Evolutionary conservation across 441 rosid species (phyloP), one percentile per base, ranked within the genome.

Genomic region (Croton setiger): DNA sequence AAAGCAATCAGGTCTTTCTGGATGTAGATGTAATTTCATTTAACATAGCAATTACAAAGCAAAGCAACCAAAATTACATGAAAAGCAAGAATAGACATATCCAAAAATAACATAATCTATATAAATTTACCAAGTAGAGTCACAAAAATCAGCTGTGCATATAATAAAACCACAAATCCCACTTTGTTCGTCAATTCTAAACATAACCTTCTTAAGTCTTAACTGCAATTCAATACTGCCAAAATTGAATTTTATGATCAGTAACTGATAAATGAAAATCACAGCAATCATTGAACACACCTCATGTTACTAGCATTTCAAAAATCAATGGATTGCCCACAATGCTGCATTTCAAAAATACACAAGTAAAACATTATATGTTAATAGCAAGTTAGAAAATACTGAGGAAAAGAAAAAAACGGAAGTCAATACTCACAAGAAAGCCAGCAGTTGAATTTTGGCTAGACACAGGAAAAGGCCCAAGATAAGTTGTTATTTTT

Each of bases 1-100:
- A 80, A 95, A 92, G 72, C 98, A 93, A 74, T 95, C 93, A 49
- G 98, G 91, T 85, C 99, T 88, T 86, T 95, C 98, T 11, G 98
- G 98, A 77, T 95, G 99, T 39, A 95, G 99, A 68, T 83, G 96
- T 48, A 95, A 80, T 82, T 89, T 92, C 85, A 79, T 83, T 82
- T 79, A 82, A 80, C 87, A 83, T 69, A 73, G 58, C 66, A 78
- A 72, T 61, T 70, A 71, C 68, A 85, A 76, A 69, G 69, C 21
- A 74, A 66, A 81, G 52, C 74, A 64, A 66, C 62, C 37, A 69
- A 58, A 37, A 67, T 54, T 59, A 47, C 36, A 23, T 56, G 15
- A 56, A 23, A 60, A 45, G 36, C 39, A 15, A 4, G 20, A 41
- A 66, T 23, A 72, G 27, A 55, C 55, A 44, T n/a, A 31, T 9